Evolutionary conservation across 805 yeast genomes (phyloP).

Genomic region (Kluyveromyces wickerhamii): DNA sequence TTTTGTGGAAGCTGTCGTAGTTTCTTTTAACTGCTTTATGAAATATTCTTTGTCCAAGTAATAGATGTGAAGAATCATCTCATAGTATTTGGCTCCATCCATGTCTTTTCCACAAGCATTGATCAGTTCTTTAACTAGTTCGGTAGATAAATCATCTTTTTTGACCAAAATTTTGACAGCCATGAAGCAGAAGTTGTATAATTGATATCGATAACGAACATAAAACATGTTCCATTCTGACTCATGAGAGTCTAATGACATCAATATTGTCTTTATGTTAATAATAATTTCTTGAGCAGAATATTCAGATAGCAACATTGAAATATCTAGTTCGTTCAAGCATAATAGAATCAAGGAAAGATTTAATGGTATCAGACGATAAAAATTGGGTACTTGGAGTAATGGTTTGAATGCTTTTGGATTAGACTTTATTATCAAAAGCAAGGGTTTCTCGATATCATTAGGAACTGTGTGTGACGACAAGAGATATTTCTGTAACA

Average conservation of each 20-base stretch:
- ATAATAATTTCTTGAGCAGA: slow-evolving; percentile 6
- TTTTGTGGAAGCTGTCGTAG: slow-evolving; percentile 20
- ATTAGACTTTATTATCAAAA: slow-evolving; percentile 18
- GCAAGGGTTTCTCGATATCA: slow-evolving; percentile 15
- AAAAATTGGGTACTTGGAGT: slow-evolving; percentile 21
- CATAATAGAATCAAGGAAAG: slow-evolving; percentile 28
- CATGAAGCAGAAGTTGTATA: slow-evolving; percentile 21
- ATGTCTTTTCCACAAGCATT: slow-evolving; percentile 25
- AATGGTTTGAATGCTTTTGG: slow-evolving; percentile 28
- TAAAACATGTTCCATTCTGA: slow-evolving; percentile 19
- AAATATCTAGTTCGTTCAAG: slow-evolving; percentile 19
- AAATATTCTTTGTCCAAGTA: slow-evolving; percentile 10
- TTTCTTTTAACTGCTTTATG: slow-evolving; percentile 9
- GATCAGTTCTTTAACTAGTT: slow-evolving; percentile 11
- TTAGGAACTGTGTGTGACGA: slow-evolving; percentile 8
- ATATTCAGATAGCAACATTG: slow-evolving; percentile 12
- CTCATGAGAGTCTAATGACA: slow-evolving; percentile 12
- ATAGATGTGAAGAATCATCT: slow-evolving; percentile 15
- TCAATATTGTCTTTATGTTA: slow-evolving; percentile 10
- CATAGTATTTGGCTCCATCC: slow-evolving; percentile 19
- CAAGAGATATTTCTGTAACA: slow-evolving; percentile 15
- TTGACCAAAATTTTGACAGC: slow-evolving; percentile 7
- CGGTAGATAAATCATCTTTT: neutral
- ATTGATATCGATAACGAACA: slow-evolving; percentile 22
- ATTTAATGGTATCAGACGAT: slow-evolving; percentile 20